Base-by-base conservation (phyloP, 352 stramenopile genomes). In the Pythium vanterpoolii region DNA sequence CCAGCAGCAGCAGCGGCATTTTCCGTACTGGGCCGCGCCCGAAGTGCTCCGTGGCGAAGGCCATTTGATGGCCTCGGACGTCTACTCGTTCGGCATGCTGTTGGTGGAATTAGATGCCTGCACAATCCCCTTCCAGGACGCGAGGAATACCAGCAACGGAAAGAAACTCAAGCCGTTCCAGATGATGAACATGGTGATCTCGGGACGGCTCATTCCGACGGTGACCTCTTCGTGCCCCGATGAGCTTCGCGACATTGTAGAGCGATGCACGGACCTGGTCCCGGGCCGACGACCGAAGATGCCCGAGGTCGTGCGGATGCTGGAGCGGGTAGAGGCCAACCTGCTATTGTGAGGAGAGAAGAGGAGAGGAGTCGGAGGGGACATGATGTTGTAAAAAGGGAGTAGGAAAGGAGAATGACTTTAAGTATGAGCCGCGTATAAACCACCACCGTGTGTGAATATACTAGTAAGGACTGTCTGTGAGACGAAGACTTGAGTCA, bases 1-100 rank as follows among this genome's bases (percentile, higher is more conserved):
- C 4, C 55, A 62, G 24, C 43, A 62, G n/a, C 56, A 62, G 30
- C 30, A 55, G 26, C 34, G 45, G 2, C 36, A 24, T 10, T 71
- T 71, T 40, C 63, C 63, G 42, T 71, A 66, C 63, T 71, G 64
- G 64, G 58, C 52, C 0, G 64, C 64, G n/a, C 64, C 64, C 6
- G 64, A 71, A 23, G 64, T 71, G n/a, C 58, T 71, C 3, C 51
- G 52, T 27, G 64, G 64, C 7, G 64, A 66, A 45, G 48, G 44
- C 19, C 64, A 63, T 26, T 40, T 51, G 28, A 64, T 60, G 36
- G 47, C 57, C 5, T 71, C 64, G 13, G 64, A 71, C 45, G 64
- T 71, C 19, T 71, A 67, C 50, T 63, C 64, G 31, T 71, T 71
- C 18, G 64, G 64, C n/a, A 66, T 71, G 64, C 58, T 92, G 28